phyloP scores from a whole-genome alignment of 768 basidiomycete species.

The Gloeopeniophorella convolvens region DNA sequence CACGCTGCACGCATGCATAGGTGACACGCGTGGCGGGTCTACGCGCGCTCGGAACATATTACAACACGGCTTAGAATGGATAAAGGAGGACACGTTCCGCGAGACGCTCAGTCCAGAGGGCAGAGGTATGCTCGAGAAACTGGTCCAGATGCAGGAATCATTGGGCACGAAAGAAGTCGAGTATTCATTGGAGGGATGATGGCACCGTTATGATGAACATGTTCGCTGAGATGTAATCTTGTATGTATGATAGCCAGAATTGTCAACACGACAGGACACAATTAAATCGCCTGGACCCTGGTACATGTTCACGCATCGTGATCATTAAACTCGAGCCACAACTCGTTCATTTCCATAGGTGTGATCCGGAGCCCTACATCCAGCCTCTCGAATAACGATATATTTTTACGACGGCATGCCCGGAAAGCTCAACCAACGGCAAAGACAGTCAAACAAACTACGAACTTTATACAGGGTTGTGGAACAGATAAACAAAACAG shows the following conservation, averaged over 20 bases:
- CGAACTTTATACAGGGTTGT: slow-evolving; percentile 4
- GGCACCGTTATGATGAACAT: not conserved
- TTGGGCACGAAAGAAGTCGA: slow-evolving; percentile 36
- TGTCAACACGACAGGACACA: too few relatives aligned
- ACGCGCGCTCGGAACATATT: slow-evolving; percentile 64
- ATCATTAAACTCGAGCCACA: too few relatives aligned
- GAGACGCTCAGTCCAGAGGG: slow-evolving; percentile 40
- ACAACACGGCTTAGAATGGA: slow-evolving; percentile 69
- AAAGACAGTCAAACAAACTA: not conserved
- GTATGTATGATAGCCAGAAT: too few relatives aligned
- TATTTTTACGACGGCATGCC: slow-evolving; percentile 9
- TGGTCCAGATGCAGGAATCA: slow-evolving; percentile 46
- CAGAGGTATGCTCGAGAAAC: slow-evolving; percentile 50
- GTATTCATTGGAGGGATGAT: slow-evolving; percentile 41
- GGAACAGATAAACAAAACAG: slow-evolving; percentile 13
- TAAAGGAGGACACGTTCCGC: slow-evolving; percentile 47
- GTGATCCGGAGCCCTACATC: too few relatives aligned
- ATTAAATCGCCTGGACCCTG: too few relatives aligned
- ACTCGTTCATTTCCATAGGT: too few relatives aligned
- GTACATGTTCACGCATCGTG: too few relatives aligned
- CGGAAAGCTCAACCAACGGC: not conserved
- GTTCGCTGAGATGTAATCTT: not conserved
- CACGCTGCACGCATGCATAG: slow-evolving; percentile 67
- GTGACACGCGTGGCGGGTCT: slow-evolving; percentile 54
- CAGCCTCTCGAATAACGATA: slow-evolving; percentile 13